Conservation (phyloP, 345 rosid genomes). For the Litchi chinensis region DNA sequence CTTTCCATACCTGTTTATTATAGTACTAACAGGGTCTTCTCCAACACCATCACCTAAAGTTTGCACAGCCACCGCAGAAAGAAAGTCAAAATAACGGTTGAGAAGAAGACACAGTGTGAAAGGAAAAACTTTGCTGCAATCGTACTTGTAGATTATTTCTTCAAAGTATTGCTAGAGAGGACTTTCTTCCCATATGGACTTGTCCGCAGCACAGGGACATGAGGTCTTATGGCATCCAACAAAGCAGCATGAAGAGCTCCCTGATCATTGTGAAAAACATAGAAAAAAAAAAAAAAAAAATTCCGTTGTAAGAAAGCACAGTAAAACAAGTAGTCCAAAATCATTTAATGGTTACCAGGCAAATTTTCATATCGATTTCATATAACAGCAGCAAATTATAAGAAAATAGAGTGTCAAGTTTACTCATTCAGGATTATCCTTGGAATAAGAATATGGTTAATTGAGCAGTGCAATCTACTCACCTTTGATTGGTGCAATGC, state of each 20-base stretch:
- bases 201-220: constrained; percentile 57
- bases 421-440: neutral
- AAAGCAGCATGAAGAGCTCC: constrained; percentile 59
- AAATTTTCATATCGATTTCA: neutral
- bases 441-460: neutral
- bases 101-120: constrained; percentile 2
- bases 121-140: neutral
- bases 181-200: constrained; percentile 89
- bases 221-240: constrained; percentile 66
- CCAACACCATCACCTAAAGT: constrained; percentile 25
- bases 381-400: neutral
- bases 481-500: constrained; percentile 71
- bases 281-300: neutral
- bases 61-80: constrained; percentile 29
- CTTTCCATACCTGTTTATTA: constrained; percentile 43
- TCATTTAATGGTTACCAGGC: neutral
- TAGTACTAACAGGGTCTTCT: constrained; percentile 41
- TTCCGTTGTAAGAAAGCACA: too few species aligned
- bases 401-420: neutral
- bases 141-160: constrained; percentile 49
- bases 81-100: neutral
- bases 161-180: constrained; percentile 60
- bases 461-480: constrained; percentile 1
- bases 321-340: neutral
- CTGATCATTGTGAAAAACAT: constrained; percentile 34